Percentiles rank a stretch among this genome's conserved stretches.
Conservation (phyloP, 805 yeast genomes). For the Kurtzmaniella cleridarum region DNA sequence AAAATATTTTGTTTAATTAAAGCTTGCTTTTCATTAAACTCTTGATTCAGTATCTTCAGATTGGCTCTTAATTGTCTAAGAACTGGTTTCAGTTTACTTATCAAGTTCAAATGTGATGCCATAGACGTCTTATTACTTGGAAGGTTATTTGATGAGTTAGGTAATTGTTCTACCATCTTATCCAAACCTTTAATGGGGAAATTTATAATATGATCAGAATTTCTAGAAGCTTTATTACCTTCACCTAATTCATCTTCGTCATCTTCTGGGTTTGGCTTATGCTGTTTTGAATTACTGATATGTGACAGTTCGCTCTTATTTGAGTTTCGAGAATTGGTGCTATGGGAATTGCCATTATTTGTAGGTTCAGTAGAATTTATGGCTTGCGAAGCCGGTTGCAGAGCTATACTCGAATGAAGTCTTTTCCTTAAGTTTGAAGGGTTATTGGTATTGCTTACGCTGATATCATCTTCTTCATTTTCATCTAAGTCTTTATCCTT, state of each 20-base stretch:
- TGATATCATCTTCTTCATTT: slow-evolving; percentile 7
- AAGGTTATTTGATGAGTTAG: slow-evolving; percentile 5
- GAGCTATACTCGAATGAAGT: too few relatives aligned
- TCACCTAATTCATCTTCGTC: neutral
- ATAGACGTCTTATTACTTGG: slow-evolving; percentile 15
- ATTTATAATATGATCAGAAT: slow-evolving; percentile 7
- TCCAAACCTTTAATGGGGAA: slow-evolving; percentile 22
- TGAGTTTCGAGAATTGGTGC: neutral
- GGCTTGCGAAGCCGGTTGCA: too few relatives aligned
- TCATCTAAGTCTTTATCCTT: slow-evolving; percentile 14
- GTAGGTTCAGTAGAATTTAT: too few relatives aligned
- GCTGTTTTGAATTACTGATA: neutral
- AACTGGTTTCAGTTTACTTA: slow-evolving; percentile 19
- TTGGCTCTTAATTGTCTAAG: slow-evolving; percentile 23
- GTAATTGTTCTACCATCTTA: slow-evolving; percentile 7
- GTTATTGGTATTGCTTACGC: too few relatives aligned
- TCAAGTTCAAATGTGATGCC: slow-evolving; percentile 13
- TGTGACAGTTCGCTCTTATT: slow-evolving; percentile 1
- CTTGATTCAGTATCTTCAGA: slow-evolving; percentile 20
- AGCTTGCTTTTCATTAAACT: slow-evolving; percentile 21
- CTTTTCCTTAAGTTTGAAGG: too few relatives aligned
- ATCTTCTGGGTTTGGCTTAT: neutral
- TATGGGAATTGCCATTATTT: too few relatives aligned
- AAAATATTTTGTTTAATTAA: slow-evolving; percentile 25
- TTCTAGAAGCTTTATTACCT: neutral